phyloP scores from a whole-genome alignment of 106 monocot genomes.

The Allium sativum region DNA sequence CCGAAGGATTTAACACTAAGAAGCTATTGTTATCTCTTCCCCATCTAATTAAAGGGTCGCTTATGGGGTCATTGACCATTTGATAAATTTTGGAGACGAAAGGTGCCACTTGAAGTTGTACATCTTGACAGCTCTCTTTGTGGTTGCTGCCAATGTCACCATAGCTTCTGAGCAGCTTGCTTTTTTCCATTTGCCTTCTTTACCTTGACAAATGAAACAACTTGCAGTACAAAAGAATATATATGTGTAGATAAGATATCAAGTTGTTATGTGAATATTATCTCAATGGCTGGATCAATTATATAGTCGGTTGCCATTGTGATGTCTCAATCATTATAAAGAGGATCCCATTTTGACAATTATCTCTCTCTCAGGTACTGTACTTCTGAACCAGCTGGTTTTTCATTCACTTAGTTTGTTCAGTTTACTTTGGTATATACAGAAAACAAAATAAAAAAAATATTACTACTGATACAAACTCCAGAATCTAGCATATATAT shows the following conservation, averaged over 20 bases:
- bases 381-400: too few species aligned
- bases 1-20: conserved; percentile 5
- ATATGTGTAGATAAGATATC: conserved; percentile 5
- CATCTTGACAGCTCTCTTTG: too few species aligned
- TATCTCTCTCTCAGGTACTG: too few species aligned
- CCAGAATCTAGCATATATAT: too few species aligned
- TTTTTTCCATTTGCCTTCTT: background rate
- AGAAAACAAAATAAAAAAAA: too few species aligned
- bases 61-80: conserved; percentile 11
- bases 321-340: conserved; percentile 27
- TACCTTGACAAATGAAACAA: background rate
- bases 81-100: conserved; percentile 11
- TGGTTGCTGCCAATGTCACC: background rate
- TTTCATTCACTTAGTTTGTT: too few species aligned
- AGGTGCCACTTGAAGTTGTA: conserved; percentile 3
- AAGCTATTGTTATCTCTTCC: conserved; percentile 11
- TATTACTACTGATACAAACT: too few species aligned
- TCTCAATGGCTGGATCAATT: background rate
- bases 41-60: conserved; percentile 7
- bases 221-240: background rate
- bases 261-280: background rate
- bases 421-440: too few species aligned
- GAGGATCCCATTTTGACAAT: conserved; percentile 47
- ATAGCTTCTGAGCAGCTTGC: too few species aligned
- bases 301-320: conserved; percentile 3